phyloP scores from a whole-genome alignment of 2,329 filamentous ascomycete species.

The Leptographium radiaticola region DNA sequence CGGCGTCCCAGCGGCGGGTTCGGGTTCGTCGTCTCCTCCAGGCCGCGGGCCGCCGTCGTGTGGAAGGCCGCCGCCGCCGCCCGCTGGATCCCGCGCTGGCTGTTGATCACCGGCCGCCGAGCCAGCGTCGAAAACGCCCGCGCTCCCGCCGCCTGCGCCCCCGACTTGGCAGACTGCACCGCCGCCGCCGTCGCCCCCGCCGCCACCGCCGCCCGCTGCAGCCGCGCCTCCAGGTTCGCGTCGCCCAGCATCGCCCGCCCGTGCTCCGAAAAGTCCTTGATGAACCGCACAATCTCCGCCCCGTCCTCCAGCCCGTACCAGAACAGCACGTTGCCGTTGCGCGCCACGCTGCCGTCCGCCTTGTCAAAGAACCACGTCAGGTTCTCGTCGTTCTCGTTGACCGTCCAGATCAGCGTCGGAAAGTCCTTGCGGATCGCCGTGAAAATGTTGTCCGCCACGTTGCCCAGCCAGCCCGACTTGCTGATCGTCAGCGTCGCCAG shows the following conservation, averaged over 20 bases:
- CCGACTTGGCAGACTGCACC: neutral
- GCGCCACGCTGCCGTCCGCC: constrained; percentile 80
- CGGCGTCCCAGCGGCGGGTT: constrained; percentile 83
- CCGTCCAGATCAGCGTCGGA: constrained; percentile 87
- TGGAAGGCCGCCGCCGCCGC: constrained; percentile 1
- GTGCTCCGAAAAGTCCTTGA: constrained; percentile 72
- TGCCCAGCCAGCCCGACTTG: constrained; percentile 87
- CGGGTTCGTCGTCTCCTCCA: constrained; percentile 61
- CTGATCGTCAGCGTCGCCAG: constrained; percentile 86
- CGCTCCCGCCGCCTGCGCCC: constrained; percentile 29
- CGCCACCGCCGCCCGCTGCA: constrained; percentile 54
- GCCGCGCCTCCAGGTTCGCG: constrained; percentile 74
- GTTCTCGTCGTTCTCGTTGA: constrained; percentile 91
- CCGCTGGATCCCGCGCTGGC: no score
- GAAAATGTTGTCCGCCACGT: constrained; percentile 92
- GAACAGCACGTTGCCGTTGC: constrained; percentile 81
- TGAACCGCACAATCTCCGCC: constrained; percentile 69
- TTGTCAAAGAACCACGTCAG: constrained; percentile 98
- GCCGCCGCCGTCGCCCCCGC: constrained; percentile 6
- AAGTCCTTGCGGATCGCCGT: constrained; percentile 87
- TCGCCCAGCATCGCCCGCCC: constrained; percentile 81
- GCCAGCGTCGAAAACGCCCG: constrained; percentile 54
- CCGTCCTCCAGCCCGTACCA: constrained; percentile 84
- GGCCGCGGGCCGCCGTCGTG: constrained; percentile 26
- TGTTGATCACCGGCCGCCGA: constrained; percentile 18